Evolutionary conservation across 805 yeast genomes (phyloP).

Genomic region (Sungouiozyma ichnusensis): DNA sequence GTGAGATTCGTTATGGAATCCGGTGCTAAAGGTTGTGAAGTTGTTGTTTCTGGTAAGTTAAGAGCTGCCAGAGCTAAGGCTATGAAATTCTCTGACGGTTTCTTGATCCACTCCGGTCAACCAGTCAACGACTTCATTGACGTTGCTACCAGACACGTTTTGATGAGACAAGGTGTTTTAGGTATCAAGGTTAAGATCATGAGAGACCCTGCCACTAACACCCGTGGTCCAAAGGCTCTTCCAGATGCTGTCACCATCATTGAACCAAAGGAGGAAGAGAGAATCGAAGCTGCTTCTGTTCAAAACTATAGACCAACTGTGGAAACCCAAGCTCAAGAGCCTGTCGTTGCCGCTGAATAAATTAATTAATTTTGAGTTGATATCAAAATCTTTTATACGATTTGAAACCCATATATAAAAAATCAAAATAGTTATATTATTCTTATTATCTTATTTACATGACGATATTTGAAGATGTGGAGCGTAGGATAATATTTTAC

Average conservation of each 20-base stretch:
- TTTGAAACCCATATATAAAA: background rate
- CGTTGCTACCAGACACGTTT: slow-evolving; percentile 97
- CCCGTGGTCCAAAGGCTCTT: slow-evolving; percentile 77
- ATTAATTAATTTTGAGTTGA: background rate
- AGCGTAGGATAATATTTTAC: slow-evolving; percentile 3
- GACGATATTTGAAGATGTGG: background rate
- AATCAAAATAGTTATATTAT: slow-evolving; percentile 1
- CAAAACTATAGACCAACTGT: slow-evolving; percentile 52
- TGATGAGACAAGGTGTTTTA: slow-evolving; percentile 99
- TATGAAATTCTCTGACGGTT: slow-evolving; percentile 99
- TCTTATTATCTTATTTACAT: background rate
- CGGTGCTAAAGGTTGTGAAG: slow-evolving; percentile 99
- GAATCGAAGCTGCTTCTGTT: slow-evolving; percentile 69
- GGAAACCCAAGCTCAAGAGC: slow-evolving; percentile 4
- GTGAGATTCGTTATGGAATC: slow-evolving; percentile 99
- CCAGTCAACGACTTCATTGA: slow-evolving; percentile 98
- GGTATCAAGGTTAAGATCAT: slow-evolving; percentile 99
- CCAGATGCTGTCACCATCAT: slow-evolving; percentile 90
- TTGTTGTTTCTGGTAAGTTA: slow-evolving; percentile 98
- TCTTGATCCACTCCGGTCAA: slow-evolving; percentile 99
- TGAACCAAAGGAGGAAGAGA: slow-evolving; percentile 93
- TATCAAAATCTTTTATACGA: background rate
- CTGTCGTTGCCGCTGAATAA: slow-evolving; percentile 10
- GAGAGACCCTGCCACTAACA: slow-evolving; percentile 93
- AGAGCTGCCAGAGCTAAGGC: slow-evolving; percentile 99